Evolutionary conservation across 2,329 filamentous ascomycete species (phyloP).

Genomic region (Ophiostoma quercus): DNA sequence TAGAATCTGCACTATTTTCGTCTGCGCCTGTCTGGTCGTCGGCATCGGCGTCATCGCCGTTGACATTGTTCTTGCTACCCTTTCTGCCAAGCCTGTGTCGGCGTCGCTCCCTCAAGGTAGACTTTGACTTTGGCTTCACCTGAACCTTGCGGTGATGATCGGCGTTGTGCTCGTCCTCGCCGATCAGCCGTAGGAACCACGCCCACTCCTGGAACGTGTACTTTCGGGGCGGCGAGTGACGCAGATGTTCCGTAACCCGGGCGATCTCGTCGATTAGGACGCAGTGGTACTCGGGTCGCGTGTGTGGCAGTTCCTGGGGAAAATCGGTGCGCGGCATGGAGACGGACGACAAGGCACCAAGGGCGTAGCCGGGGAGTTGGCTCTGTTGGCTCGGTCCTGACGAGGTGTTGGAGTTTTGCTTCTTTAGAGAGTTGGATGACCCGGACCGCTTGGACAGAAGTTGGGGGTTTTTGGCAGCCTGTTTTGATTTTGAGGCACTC

Average conservation of each 20-base stretch:
- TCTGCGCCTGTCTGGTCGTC: background rate
- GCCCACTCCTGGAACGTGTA: slow-evolving; percentile 86
- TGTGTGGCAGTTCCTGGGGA: slow-evolving; percentile 37
- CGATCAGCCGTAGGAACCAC: slow-evolving; percentile 74
- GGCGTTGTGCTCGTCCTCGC: slow-evolving; percentile 53
- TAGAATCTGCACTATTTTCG: background rate
- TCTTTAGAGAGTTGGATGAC: background rate
- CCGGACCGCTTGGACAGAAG: background rate
- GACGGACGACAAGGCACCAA: slow-evolving; percentile 21
- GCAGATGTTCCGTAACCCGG: slow-evolving; percentile 58
- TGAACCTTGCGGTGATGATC: slow-evolving; percentile 44
- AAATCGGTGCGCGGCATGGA: slow-evolving; percentile 36
- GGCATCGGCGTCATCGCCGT: background rate
- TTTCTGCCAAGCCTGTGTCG: background rate
- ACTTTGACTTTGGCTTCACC: slow-evolving; percentile 8
- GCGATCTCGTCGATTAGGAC: slow-evolving; percentile 69
- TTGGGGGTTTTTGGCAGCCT: background rate
- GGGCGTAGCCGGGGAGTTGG: slow-evolving; percentile 12
- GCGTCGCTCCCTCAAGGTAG: background rate
- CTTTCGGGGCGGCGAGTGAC: slow-evolving; percentile 50
- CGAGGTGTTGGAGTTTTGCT: background rate
- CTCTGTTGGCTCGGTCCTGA: background rate
- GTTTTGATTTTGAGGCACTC: background rate
- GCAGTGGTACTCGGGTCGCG: slow-evolving; percentile 51
- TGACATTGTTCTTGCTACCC: background rate